Percentiles rank a stretch among this genome's conserved stretches.
These are phyloP conservation scores for Lentinula sp. DNA, from an alignment of 768 basidiomycete species.

Conservation along the genomic window DNA sequence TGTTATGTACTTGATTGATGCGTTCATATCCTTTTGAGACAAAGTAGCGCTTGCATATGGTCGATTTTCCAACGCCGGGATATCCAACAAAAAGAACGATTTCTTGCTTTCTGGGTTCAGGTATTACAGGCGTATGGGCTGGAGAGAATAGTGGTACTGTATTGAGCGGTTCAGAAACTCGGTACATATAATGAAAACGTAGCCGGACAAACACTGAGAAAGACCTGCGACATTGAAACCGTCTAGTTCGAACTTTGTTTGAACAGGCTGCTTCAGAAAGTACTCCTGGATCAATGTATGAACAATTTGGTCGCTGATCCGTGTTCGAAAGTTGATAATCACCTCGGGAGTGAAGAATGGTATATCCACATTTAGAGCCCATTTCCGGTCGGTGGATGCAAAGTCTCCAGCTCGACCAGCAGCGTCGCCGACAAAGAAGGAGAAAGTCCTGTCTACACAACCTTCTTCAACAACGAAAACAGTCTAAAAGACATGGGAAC, in stretches of 20 bases:
- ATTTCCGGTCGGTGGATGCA: slow-evolving; percentile 55
- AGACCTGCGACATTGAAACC: slow-evolving; percentile 42
- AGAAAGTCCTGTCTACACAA: slow-evolving; percentile 36
- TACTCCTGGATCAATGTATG: slow-evolving; percentile 38
- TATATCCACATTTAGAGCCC: slow-evolving; percentile 52
- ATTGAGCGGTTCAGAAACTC: not conserved
- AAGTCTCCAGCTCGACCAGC: slow-evolving; percentile 58
- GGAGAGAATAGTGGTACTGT: slow-evolving; percentile 50
- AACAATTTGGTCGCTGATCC: not conserved
- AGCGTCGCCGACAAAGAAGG: slow-evolving; percentile 66
- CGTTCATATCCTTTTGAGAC: slow-evolving; percentile 63
- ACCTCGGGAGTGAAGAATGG: slow-evolving; percentile 66
- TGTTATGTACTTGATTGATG: slow-evolving; percentile 55
- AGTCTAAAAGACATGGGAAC: not conserved
- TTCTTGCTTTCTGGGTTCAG: slow-evolving; percentile 30
- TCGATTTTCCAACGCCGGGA: slow-evolving; percentile 70
- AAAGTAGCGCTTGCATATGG: slow-evolving; percentile 73
- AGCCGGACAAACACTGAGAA: not conserved
- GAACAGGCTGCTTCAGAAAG: slow-evolving; percentile 37
- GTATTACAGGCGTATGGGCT: slow-evolving; percentile 44
- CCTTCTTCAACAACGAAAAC: slow-evolving; percentile 11
- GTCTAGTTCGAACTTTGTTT: slow-evolving; percentile 31
- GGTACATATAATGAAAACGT: not conserved
- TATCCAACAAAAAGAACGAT: slow-evolving; percentile 47
- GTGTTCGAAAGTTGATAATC: not conserved